phyloP scores from a whole-genome alignment of 2,329 filamentous ascomycete species.

The Sodiomyces alkalinus region DNA sequence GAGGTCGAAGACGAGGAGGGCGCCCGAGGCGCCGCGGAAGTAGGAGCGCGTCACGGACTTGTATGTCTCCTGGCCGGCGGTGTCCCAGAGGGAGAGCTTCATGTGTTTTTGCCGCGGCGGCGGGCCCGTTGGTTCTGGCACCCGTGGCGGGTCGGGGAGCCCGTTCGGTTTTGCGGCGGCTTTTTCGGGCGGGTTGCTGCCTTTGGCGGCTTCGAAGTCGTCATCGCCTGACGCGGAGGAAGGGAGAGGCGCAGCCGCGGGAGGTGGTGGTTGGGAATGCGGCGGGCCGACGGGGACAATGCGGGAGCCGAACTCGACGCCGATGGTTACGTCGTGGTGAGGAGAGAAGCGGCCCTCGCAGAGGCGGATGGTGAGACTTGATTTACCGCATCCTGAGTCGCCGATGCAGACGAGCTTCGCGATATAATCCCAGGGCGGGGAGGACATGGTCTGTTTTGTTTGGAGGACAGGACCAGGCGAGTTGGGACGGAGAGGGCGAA shows the following conservation, averaged over 20 bases:
- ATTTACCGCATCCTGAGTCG: constrained; percentile 93
- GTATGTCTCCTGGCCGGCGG: constrained; percentile 92
- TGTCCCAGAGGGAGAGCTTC: constrained; percentile 93
- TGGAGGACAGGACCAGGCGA: no score
- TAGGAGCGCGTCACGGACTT: constrained; percentile 91
- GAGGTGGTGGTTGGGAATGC: constrained; percentile 33
- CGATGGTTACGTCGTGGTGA: constrained; percentile 93
- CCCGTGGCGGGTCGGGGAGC: constrained; percentile 36
- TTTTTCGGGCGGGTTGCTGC: constrained; percentile 2
- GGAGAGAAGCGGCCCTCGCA: constrained; percentile 92
- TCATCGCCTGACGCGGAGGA: constrained; percentile 9
- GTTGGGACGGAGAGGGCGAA: no score
- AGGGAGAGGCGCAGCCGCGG: constrained; percentile 9
- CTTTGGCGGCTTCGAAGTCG: constrained; percentile 5
- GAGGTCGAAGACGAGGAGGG: constrained; percentile 88
- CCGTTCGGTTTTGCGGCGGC: constrained; percentile 18
- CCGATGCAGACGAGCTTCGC: constrained; percentile 97
- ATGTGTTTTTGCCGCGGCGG: constrained; percentile 52
- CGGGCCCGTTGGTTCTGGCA: constrained; percentile 10
- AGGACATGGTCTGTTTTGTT: constrained; percentile 37
- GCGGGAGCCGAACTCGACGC: constrained; percentile 87
- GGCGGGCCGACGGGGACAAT: constrained; percentile 85
- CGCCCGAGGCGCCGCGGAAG: constrained; percentile 61
- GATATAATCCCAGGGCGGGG: constrained; percentile 89
- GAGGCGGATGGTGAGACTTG: constrained; percentile 80